A percentile compares a stretch with the other conserved stretches of the same genome.
phyloP scores from a whole-genome alignment of 345 rosid genomes.

The Conringia planisiliqua region DNA sequence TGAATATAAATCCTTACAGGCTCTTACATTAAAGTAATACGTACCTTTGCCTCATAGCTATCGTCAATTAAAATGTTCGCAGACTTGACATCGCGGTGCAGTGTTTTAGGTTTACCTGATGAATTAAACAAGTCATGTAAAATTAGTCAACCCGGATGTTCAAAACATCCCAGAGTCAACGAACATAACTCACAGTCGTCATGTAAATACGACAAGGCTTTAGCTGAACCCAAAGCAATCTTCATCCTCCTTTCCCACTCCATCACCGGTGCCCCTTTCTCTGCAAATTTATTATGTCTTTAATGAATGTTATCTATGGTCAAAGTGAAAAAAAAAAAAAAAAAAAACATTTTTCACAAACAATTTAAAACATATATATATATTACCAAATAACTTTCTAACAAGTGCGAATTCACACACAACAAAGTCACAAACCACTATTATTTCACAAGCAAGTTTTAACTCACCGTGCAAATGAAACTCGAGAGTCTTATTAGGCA shows the following conservation, averaged over 20 bases:
- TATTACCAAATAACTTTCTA: too few species aligned
- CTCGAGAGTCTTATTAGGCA: slow-evolving; percentile 53
- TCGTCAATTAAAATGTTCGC: slow-evolving; percentile 76
- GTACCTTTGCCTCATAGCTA: slow-evolving; percentile 81
- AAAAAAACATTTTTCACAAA: too few species aligned
- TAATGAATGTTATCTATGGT: too few species aligned
- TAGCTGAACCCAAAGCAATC: slow-evolving; percentile 85
- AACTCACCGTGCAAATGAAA: slow-evolving; percentile 70
- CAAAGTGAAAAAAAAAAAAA: too few species aligned
- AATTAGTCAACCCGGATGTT: not conserved
- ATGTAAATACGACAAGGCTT: slow-evolving; percentile 84
- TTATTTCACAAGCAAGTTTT: not conserved
- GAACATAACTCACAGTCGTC: slow-evolving; percentile 69
- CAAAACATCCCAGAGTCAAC: not conserved
- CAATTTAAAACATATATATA: too few species aligned
- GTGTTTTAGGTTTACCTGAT: slow-evolving; percentile 74
- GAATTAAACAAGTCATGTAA: not conserved
- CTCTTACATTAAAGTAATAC: not conserved
- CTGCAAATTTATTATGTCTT: too few species aligned
- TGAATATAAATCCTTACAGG: not conserved
- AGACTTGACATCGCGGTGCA: slow-evolving; percentile 89
- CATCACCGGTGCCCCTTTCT: slow-evolving; percentile 61
- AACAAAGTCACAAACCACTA: not conserved
- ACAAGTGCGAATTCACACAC: not conserved
- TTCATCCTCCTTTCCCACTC: slow-evolving; percentile 62